Evolutionary conservation across 2,329 filamentous ascomycete species (phyloP).

Genomic region (Teratosphaeria zuluensis): DNA sequence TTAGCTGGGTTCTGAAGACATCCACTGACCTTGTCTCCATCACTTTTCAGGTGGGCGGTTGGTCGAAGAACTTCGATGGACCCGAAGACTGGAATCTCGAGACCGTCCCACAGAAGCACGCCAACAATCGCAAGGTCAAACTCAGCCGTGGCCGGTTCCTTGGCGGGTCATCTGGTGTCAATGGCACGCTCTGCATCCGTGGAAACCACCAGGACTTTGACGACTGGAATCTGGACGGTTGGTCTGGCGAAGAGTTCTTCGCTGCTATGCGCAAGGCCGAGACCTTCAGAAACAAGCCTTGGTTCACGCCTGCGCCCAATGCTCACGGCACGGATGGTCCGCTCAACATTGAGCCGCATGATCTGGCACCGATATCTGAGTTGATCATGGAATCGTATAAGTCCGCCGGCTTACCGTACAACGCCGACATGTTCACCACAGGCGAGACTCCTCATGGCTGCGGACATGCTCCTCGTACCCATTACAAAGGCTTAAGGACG

Average conservation of each 20-base stretch:
- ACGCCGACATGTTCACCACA: background rate
- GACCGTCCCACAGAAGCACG: background rate
- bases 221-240: slow-evolving; percentile 21
- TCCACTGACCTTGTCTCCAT: background rate
- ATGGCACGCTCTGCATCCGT: slow-evolving; percentile 36
- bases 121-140: background rate
- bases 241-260: slow-evolving; percentile 21
- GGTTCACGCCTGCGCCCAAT: background rate
- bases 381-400: background rate
- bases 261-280: slow-evolving; percentile 19
- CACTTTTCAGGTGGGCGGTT: background rate
- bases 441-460: background rate
- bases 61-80: background rate
- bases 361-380: background rate
- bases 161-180: slow-evolving; percentile 34
- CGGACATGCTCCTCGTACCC: background rate
- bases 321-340: slow-evolving; percentile 18
- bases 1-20: background rate
- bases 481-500: background rate
- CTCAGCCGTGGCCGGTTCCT: slow-evolving; percentile 31
- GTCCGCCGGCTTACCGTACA: background rate
- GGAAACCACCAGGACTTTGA: slow-evolving; percentile 35
- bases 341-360: slow-evolving; percentile 6
- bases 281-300: background rate
- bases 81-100: background rate